Base-by-base conservation (phyloP, 2,329 filamentous ascomycete species). In the Fonsecaea multimorphosa region DNA sequence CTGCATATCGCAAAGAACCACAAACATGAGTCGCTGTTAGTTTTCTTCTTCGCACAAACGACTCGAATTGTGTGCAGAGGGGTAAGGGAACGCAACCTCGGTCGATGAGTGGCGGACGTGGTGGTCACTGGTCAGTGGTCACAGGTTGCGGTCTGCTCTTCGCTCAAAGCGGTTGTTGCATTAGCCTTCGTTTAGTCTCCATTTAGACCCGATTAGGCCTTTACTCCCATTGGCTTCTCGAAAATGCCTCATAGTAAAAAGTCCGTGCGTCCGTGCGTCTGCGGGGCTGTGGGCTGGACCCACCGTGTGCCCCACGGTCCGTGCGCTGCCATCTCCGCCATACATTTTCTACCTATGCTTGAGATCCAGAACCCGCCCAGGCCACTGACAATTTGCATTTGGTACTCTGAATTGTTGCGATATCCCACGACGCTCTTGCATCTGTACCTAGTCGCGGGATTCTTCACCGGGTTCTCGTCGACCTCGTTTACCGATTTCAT, bases 241-340 rank as follows among this genome's bases (percentile, higher is more conserved):
- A 65, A 71, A 70, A 69, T 71, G 55, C 70, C 64, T 70, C 66
- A 71, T 69, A 70, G 38, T 65, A 65, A 63, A 54, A 9, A 57
- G 31, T 22, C 56, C 29, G n/a, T 12, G n/a, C n/a, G n/a, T n/a
- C n/a, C n/a, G n/a, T n/a, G n/a, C n/a, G n/a, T 52, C 57, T 57
- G 61, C 44, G 60, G 19, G 32, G 24, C 46, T 24, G 40, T 34
- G 58, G 58, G 46, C 19, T 36, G 16, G 58, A 60, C 46, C 58
- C 58, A 53, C 51, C 31, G n/a, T n/a, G n/a, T 32, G 40, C 24
- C 56, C 53, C 32, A 56, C 27, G 36, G 62, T 51, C 54, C 38
- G 36, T 32, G 24, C 52, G 51, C 34, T 34, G n/a, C 51, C 36
- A 19, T 32, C 34, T 58, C 38, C 38, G 11, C 29, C 54, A 55